Conservation (phyloP, 2,329 filamentous ascomycete species). For the Daldinia sp. region DNA sequence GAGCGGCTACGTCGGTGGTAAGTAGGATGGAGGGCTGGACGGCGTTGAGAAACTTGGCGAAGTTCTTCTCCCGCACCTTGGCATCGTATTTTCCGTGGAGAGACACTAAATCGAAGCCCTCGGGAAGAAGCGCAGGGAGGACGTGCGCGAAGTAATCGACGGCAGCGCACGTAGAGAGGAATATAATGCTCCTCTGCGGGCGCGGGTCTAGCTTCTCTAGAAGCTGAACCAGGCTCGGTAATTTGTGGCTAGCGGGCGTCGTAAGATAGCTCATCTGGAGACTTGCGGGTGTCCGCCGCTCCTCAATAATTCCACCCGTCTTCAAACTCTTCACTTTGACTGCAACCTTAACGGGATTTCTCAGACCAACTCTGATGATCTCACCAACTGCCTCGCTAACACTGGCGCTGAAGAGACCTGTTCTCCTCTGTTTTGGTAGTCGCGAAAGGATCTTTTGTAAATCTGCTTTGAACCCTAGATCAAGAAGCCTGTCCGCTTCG, state of each 20-base stretch:
- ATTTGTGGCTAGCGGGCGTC: constrained; percentile 81
- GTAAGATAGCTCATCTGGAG: constrained; percentile 90
- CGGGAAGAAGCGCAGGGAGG: constrained; percentile 77
- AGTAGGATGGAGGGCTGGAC: constrained; percentile 83
- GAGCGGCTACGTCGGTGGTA: constrained; percentile 91
- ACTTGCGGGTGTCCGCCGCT: constrained; percentile 90
- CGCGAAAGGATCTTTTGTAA: constrained; percentile 85
- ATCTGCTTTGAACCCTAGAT: constrained; percentile 93
- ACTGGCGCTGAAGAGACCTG: constrained; percentile 93
- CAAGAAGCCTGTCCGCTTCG: constrained; percentile 91
- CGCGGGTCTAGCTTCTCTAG: constrained; percentile 76
- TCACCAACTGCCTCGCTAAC: constrained; percentile 96
- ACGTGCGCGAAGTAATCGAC: constrained; percentile 94
- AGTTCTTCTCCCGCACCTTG: constrained; percentile 89
- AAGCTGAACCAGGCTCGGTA: constrained; percentile 78
- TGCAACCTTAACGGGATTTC: constrained; percentile 94
- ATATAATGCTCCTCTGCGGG: constrained; percentile 89
- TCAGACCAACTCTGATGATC: constrained; percentile 88
- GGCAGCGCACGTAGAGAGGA: constrained; percentile 91
- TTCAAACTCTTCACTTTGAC: constrained; percentile 87
- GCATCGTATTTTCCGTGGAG: constrained; percentile 93
- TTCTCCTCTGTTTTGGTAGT: constrained; percentile 91
- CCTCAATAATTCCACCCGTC: constrained; percentile 75
- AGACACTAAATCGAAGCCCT: constrained; percentile 77
- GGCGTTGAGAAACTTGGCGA: constrained; percentile 80